Conservation (phyloP, 768 basidiomycete species). For the Pisolithus tinctorius region DNA sequence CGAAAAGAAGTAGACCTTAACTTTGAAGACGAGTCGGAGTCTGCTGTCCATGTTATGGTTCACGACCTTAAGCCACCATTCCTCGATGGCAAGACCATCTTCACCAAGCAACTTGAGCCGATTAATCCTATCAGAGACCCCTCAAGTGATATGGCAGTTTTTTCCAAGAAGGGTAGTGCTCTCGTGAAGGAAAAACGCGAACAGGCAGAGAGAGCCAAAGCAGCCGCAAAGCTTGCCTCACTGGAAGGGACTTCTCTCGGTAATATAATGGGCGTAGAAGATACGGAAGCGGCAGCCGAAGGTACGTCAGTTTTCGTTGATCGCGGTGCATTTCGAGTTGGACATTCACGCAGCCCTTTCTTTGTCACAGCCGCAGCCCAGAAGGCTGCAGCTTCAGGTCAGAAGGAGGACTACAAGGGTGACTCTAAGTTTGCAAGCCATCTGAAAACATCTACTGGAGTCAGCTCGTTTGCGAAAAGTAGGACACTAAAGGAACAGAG, state of each 20-base stretch:
- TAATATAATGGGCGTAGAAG: slow-evolving; percentile 95
- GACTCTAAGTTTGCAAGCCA: slow-evolving; percentile 98
- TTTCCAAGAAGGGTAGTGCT: slow-evolving; percentile 93
- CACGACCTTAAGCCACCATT: slow-evolving; percentile 98
- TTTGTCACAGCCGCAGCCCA: slow-evolving; percentile 45
- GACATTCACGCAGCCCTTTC: slow-evolving; percentile 72
- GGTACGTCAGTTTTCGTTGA: slow-evolving; percentile 45
- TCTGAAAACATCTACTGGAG: slow-evolving; percentile 71
- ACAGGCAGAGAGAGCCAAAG: slow-evolving; percentile 92
- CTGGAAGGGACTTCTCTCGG: slow-evolving; percentile 92
- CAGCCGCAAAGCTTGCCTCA: slow-evolving; percentile 90
- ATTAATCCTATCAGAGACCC: slow-evolving; percentile 94
- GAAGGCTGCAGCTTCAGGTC: slow-evolving; percentile 41
- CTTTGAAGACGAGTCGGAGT: slow-evolving; percentile 94
- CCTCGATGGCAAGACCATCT: slow-evolving; percentile 92
- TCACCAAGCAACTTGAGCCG: slow-evolving; percentile 93
- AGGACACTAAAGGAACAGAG: slow-evolving; percentile 90
- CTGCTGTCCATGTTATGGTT: slow-evolving; percentile 94
- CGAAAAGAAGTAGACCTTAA: slow-evolving; percentile 85
- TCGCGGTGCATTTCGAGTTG: slow-evolving; percentile 41
- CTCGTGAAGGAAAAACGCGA: slow-evolving; percentile 95
- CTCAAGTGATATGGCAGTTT: slow-evolving; percentile 92
- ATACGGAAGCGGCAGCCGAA: slow-evolving; percentile 89
- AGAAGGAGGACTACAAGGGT: slow-evolving; percentile 74
- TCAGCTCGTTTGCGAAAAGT: slow-evolving; percentile 72